Evolutionary conservation across 2,329 filamentous ascomycete species (phyloP).

Genomic region (Colletotrichum sp.): DNA sequence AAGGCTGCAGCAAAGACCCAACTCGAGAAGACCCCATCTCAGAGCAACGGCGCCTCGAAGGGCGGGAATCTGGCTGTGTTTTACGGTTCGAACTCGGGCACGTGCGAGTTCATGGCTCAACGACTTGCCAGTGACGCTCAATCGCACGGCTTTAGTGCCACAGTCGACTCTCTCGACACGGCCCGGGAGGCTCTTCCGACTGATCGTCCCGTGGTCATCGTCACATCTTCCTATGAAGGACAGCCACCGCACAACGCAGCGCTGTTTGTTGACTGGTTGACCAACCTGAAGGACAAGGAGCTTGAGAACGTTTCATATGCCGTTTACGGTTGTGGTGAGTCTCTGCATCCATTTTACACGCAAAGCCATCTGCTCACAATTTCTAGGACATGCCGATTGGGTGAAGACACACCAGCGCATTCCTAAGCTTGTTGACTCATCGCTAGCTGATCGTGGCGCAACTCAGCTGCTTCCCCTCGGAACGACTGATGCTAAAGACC

Average conservation of each 20-base stretch:
- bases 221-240: slow-evolving; percentile 74
- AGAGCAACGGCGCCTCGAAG: not conserved
- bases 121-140: slow-evolving; percentile 60
- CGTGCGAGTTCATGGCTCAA: slow-evolving; percentile 70
- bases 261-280: slow-evolving; percentile 69
- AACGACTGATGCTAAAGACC: slow-evolving; percentile 64
- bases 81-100: slow-evolving; percentile 74
- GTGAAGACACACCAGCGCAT: slow-evolving; percentile 69
- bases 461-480: slow-evolving; percentile 48
- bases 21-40: not conserved
- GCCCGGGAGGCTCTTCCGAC: slow-evolving; percentile 61
- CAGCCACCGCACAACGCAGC: slow-evolving; percentile 72
- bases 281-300: slow-evolving; percentile 48
- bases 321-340: slow-evolving; percentile 67
- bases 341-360: not conserved
- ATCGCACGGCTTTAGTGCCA: slow-evolving; percentile 58
- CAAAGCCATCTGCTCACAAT: not conserved
- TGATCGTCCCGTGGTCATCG: slow-evolving; percentile 63
- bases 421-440: slow-evolving; percentile 65
- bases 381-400: slow-evolving; percentile 52
- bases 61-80: slow-evolving; percentile 59
- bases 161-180: slow-evolving; percentile 60
- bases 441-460: slow-evolving; percentile 44
- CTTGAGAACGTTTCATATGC: slow-evolving; percentile 63
- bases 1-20: not conserved